Percentiles rank a stretch among this genome's conserved stretches.
These are phyloP conservation scores for Aspergillus egyptiacus DNA, from an alignment of 495 filamentous ascomycete species.

Conservation along the genomic window DNA sequence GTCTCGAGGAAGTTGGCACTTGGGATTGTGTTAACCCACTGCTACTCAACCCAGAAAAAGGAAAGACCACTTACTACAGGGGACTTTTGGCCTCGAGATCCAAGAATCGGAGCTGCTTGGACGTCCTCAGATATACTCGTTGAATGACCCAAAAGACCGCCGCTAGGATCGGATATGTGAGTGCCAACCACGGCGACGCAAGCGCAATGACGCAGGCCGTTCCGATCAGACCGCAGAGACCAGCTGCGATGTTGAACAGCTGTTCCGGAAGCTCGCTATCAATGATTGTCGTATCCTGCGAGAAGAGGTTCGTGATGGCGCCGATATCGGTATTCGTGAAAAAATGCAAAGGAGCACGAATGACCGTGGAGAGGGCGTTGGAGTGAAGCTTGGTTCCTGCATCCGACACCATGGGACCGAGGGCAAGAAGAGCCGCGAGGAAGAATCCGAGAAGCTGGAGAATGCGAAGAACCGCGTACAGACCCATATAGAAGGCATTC, in stretches of 20 bases:
- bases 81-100: conserved; percentile 54
- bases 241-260: neutral
- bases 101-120: conserved; percentile 50
- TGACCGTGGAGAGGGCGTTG: no score
- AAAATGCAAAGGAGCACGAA: conserved; percentile 30
- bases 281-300: conserved; percentile 38
- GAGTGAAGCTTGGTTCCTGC: conserved; percentile 6
- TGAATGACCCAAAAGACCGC: conserved; percentile 43
- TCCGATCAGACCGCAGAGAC: neutral
- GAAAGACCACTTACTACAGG: no score
- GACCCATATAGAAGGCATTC: no score
- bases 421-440: neutral
- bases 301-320: conserved; percentile 17
- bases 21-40: no score
- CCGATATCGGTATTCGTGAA: conserved; percentile 17
- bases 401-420: no score
- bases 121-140: conserved; percentile 55
- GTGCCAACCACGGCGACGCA: conserved; percentile 21
- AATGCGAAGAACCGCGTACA: no score
- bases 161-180: conserved; percentile 17
- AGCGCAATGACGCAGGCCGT: neutral
- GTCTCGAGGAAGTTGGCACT: conserved; percentile 63
- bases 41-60: no score
- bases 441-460: no score
- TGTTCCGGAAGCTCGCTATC: conserved; percentile 34